A percentile compares a stretch with the other conserved stretches of the same genome.
Evolutionary conservation across 1,284 basidiomycete genomes (phyloP).

Genomic region (Pisolithus thermaeus): DNA sequence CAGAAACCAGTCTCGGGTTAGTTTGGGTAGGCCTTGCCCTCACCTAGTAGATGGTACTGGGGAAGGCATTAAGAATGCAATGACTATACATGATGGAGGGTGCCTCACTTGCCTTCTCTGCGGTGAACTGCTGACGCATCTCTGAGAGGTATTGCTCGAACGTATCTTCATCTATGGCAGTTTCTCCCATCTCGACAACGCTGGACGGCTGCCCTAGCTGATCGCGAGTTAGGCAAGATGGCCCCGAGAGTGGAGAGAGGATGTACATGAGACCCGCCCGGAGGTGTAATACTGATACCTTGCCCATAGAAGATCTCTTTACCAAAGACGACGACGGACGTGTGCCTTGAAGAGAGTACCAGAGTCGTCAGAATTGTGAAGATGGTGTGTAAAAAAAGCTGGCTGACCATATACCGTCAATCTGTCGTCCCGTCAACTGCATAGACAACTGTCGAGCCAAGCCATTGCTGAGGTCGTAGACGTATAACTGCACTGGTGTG

Average conservation of each 20-base stretch:
- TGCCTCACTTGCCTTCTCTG: slow-evolving; percentile 61
- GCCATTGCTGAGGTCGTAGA: slow-evolving; percentile 88
- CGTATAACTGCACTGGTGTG: slow-evolving; percentile 65
- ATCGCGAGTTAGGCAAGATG: background rate
- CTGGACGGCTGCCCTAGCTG: slow-evolving; percentile 78
- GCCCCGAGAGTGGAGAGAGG: background rate
- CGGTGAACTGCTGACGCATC: slow-evolving; percentile 75
- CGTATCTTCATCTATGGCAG: slow-evolving; percentile 76
- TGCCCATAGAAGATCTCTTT: slow-evolving; percentile 88
- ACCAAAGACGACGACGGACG: slow-evolving; percentile 81
- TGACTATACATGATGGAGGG: background rate
- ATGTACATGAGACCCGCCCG: slow-evolving; percentile 72
- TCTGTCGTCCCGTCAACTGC: slow-evolving; percentile 78
- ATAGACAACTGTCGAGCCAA: slow-evolving; percentile 72
- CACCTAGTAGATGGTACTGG: slow-evolving; percentile 86
- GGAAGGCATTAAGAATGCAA: background rate
- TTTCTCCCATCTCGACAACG: slow-evolving; percentile 77
- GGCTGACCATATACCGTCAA: slow-evolving; percentile 82
- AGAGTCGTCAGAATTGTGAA: slow-evolving; percentile 7
- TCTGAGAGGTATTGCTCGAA: slow-evolving; percentile 78
- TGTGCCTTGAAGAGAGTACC: slow-evolving; percentile 57
- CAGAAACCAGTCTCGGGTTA: background rate
- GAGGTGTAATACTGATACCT: slow-evolving; percentile 63
- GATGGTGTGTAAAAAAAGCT: background rate
- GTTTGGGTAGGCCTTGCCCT: slow-evolving; percentile 4